Percentiles rank a stretch among this genome's conserved stretches.
These are phyloP conservation scores for Thalassiosira mediterranea DNA, from an alignment of 352 stramenopile species.

Conservation along the genomic window DNA sequence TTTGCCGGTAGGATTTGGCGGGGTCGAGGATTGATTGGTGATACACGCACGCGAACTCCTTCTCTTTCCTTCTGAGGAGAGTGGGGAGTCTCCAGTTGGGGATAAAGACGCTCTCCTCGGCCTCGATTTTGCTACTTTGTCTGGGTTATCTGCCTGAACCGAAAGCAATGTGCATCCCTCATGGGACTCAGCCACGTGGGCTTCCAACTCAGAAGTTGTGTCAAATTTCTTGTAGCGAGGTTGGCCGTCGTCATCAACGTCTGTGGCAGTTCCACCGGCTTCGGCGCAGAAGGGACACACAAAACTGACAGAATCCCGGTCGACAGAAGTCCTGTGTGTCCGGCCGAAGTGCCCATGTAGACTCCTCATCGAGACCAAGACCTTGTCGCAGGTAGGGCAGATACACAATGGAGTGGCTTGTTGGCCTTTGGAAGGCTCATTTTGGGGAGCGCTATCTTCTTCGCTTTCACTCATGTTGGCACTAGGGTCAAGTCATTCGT, in stretches of 20 bases:
- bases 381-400: conserved; percentile 26
- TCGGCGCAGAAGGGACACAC: conserved; percentile 37
- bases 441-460: too few relatives aligned
- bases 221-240: too few relatives aligned
- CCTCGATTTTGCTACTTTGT: neutral
- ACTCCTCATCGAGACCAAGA: conserved; percentile 29
- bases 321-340: conserved; percentile 7
- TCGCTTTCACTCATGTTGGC: too few relatives aligned
- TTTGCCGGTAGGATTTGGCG: neutral
- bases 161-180: conserved; percentile 8
- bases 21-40: neutral
- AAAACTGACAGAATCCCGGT: conserved; percentile 29
- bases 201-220: conserved; percentile 7
- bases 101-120: neutral
- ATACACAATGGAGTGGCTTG: conserved; percentile 35
- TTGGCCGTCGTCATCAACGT: conserved; percentile 5
- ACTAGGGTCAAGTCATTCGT: too few relatives aligned
- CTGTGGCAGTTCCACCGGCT: neutral
- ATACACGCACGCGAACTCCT: neutral
- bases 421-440: too few relatives aligned
- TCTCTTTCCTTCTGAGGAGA: neutral
- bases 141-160: neutral
- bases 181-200: conserved; percentile 21
- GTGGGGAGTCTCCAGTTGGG: neutral
- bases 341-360: conserved; percentile 29